Base-by-base conservation (phyloP, 345 rosid species). In the Gossypium longicalyx region DNA sequence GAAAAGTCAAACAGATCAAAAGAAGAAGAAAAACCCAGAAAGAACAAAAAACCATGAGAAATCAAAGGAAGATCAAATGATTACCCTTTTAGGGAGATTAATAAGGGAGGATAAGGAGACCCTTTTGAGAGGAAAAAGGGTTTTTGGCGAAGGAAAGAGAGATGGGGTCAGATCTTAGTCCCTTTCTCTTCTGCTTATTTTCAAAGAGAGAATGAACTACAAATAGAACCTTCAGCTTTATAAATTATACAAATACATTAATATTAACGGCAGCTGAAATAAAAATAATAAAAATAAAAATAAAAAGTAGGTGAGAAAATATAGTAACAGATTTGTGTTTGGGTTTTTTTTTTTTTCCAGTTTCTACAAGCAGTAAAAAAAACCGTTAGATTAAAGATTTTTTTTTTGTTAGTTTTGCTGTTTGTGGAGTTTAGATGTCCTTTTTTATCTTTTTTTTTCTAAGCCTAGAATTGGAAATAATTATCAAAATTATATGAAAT, bases 1-100 rank as follows among this genome's bases (percentile, higher is more conserved):
- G 27, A 67, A 73, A 49, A 49, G 69, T 77, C 79, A 56, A 61
- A 77, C 60, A 77, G 64, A 70, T 76, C 69, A 66, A 52, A 25
- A 12, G 3, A 44, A 27, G 56, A 75, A 17, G 44, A 38, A 53
- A n/a, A 67, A 6, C 41, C 51, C 67, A 43, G 34, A 73, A 25
- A 67, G 48, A 45, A 60, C 34, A 69, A 76, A 45, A 60, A 48
- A 76, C 68, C 45, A 58, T 16, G 6, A 27, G 20, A 67, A 58
- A 67, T 27, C 15, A 43, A 13, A 63, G 68, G 41, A 58, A 59
- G 57, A 27, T 67, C 23, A 49, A 12, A 47, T 10, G 73, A 75
- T 54, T 59, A 75, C 73, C 78, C 48, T 25, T 75, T 75, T 2
- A 17, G 45, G 25, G 64, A 56, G 52, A 64, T 17, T 27, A 43